Evolutionary conservation across 2,329 filamentous ascomycete species (phyloP), one percentile per base, ranked within the genome.

Genomic region (Alternaria tenuissima): DNA sequence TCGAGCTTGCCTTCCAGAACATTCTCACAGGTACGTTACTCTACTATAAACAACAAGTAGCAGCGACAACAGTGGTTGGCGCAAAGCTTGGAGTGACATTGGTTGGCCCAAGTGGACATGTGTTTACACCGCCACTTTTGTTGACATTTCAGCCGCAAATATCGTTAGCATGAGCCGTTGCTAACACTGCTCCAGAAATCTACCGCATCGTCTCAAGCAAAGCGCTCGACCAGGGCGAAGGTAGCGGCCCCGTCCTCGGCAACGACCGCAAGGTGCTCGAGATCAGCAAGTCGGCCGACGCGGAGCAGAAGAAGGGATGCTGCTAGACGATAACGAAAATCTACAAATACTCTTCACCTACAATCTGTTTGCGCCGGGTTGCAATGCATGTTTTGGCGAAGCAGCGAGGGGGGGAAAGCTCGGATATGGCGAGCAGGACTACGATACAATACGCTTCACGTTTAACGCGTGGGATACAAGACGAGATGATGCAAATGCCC

Each of bases 191-290:
- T 59, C 49, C 78, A 97, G 95, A 99, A 86, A 99, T 99, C 84
- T 99, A 98, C 87, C 92, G 94, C 77, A 99, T 99, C 75, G 95
- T 99, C 68, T 98, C 94, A 58, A 95, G 91, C 87, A 98, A 98
- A 87, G 93, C 93, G 42, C 89, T 98, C 74, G 94, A 97, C 79
- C 92, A 91, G 76, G 93, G 92, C 76, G 94, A 97, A 73, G 87
- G 88, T 64, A 86, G 90, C 66, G 91, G 92, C 79, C 90, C 91
- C 76, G 90, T 91, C 68, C 91, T 95, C 74, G 89, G 89, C 69
- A 88, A 74, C 65, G 75, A 91, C 69, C 91, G 92, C 73, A 93
- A 91, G 79, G 83, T 85, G 51, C 91, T 98, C 76, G 90, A 93
- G 67, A 90, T 97, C 75, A 94, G 88, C 86, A 93, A 94, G 82